These are phyloP conservation scores for Annulohypoxylon bovei DNA, from an alignment of 495 filamentous ascomycete species.

Conservation along the genomic window DNA sequence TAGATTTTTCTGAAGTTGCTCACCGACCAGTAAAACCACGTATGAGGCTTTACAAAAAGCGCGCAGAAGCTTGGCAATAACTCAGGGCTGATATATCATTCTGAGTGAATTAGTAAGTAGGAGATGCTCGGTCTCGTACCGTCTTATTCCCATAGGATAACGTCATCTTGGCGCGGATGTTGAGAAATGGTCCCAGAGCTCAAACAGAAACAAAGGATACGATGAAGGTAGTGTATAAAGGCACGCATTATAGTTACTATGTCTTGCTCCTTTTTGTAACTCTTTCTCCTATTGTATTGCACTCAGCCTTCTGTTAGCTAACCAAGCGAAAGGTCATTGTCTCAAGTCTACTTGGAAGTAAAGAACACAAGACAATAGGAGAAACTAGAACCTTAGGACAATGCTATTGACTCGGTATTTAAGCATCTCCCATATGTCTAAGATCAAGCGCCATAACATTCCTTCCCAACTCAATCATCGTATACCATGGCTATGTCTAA, in stretches of 20 bases:
- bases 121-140: background rate
- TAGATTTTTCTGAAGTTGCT: background rate
- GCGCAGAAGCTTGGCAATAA: background rate
- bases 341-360: background rate
- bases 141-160: background rate
- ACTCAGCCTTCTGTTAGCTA: background rate
- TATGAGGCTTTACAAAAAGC: background rate
- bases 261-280: background rate
- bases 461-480: background rate
- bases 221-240: background rate
- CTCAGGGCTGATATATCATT: background rate
- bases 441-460: background rate
- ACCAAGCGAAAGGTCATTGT: background rate
- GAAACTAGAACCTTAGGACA: background rate
- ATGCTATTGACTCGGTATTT: conserved; percentile 22
- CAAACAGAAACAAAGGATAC: background rate
- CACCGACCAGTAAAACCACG: background rate
- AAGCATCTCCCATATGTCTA: background rate
- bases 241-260: background rate
- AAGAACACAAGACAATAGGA: conserved; percentile 8
- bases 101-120: background rate
- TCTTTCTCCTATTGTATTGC: background rate
- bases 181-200: background rate
- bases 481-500: conserved; percentile 3
- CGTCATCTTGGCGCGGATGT: background rate